These are phyloP conservation scores for Verticillium dahliae DNA, from an alignment of 2,329 filamentous ascomycete genomes.

Conservation along the genomic window DNA sequence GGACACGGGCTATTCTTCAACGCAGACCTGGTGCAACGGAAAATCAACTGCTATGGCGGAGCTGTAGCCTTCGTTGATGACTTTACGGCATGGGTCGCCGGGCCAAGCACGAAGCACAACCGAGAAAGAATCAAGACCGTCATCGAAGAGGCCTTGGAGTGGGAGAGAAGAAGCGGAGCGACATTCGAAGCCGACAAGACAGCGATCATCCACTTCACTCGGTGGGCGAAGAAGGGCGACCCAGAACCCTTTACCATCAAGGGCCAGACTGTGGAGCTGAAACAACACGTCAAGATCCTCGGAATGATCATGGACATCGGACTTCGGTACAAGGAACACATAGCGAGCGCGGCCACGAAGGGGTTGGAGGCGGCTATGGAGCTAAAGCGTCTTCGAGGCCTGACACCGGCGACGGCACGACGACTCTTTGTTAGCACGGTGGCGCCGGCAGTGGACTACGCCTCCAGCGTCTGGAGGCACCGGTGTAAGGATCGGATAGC, in stretches of 20 bases:
- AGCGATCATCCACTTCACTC: conserved; percentile 10
- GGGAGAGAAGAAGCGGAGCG: conserved; percentile 16
- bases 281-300: conserved; percentile 10
- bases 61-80: conserved; percentile 13
- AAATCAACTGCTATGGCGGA: conserved; percentile 18
- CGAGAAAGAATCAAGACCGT: conserved; percentile 13
- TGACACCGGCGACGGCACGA: conserved; percentile 14
- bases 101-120: conserved; percentile 3
- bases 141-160: conserved; percentile 14
- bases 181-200: conserved; percentile 19
- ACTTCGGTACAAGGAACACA: conserved; percentile 8
- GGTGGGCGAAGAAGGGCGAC: neutral
- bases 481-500: conserved; percentile 9
- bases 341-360: conserved; percentile 7
- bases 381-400: conserved; percentile 6
- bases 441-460: conserved; percentile 16
- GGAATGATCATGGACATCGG: conserved; percentile 14
- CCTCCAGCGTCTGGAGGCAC: conserved; percentile 17
- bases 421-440: conserved; percentile 16
- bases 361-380: conserved; percentile 8
- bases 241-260: neutral
- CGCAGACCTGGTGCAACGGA: conserved; percentile 16
- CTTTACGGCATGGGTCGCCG: neutral
- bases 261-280: neutral
- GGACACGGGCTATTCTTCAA: conserved; percentile 18